Evolutionary conservation across 202 grass and related monocot genomes (phyloP), one percentile per base, ranked within the genome.

Genomic region (Setaria viridis): DNA sequence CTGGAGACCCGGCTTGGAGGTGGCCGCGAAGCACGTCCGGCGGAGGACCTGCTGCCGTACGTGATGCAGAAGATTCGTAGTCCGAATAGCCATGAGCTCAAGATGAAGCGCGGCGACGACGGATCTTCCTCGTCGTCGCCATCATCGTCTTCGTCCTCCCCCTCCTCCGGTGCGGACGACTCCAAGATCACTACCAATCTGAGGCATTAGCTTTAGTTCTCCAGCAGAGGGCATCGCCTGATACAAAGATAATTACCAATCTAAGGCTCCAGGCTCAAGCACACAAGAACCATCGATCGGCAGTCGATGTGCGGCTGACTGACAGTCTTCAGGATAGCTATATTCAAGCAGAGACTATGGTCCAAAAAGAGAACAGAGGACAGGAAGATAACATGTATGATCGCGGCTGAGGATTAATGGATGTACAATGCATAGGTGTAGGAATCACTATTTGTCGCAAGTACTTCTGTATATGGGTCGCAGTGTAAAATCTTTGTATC

Each of bases 1-100:
- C 71, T 90, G 87, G 91, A 87, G 88, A 64, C 72, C 71, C 12
- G 77, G 91, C 4, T 79, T 93, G 85, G 87, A 79, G 42, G 9
- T 93, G 63, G 86, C 45, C 76, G 81, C 90, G 57, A 78, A 79
- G 79, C 85, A 90, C 86, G 45, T 87, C 41, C 77, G 81, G 1
- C 71, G 81, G 72, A 93, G 25, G 76, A 93, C 48, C 74, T 90
- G 76, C 91, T 85, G 11, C 21, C 85, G 37, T 85, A 90, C 43
- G 88, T 90, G 51, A 47, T 78, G 2, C 39, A 82, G 2, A 53
- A 50, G 50, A 60, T 87, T 55, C 29, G 80, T 5, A 53, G 50
- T 9, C 14, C 48, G 0, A 45, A 17, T 19, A 53, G 16, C 0
- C 45, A 65, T 9, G 67, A 35, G 10, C 46, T 54, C 76, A 86